A percentile compares a stretch with the other conserved stretches of the same genome.
phyloP scores from a whole-genome alignment of 2,329 filamentous ascomycete genomes.

The Kalaharituber pfeilii region DNA sequence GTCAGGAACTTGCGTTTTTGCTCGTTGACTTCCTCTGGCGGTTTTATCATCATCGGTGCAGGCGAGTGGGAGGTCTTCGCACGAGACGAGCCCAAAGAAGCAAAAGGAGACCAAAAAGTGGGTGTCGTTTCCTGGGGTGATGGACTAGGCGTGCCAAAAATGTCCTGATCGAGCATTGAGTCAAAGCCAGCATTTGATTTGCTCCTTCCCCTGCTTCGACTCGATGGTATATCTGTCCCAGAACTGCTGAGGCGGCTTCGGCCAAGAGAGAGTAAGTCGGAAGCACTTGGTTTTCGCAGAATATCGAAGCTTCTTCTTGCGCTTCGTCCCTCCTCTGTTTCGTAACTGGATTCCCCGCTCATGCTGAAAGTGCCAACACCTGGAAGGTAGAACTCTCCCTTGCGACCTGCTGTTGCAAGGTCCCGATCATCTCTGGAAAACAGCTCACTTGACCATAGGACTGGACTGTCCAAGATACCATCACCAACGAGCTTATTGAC shows the following conservation, averaged over 20 bases:
- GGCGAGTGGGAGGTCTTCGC: constrained; percentile 51
- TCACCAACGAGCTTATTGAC: constrained; percentile 73
- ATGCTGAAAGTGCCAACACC: constrained; percentile 22
- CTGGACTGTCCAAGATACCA: constrained; percentile 64
- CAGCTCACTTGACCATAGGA: constrained; percentile 81
- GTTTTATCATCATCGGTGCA: constrained; percentile 45
- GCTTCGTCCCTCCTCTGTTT: constrained; percentile 15
- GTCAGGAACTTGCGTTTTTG: constrained; percentile 64
- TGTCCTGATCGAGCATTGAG: constrained; percentile 31
- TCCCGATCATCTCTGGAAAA: constrained; percentile 59
- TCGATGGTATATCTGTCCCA: constrained; percentile 26
- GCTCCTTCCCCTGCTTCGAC: constrained; percentile 17
- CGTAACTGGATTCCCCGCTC: constrained; percentile 18
- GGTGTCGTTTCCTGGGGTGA: constrained; percentile 53
- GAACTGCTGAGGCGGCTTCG: constrained; percentile 31
- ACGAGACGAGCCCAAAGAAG: constrained; percentile 36
- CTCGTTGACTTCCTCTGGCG: constrained; percentile 38
- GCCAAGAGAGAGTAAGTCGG: constrained; percentile 21
- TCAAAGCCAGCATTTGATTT: constrained; percentile 20
- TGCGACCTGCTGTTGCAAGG: constrained; percentile 29
- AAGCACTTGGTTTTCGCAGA: constrained; percentile 20
- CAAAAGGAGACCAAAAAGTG: constrained; percentile 62
- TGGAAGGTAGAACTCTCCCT: constrained; percentile 22
- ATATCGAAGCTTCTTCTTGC: constrained; percentile 15
- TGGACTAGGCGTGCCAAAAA: constrained; percentile 54